phyloP scores from a whole-genome alignment of 306 rosid genomes.

The Adenanthera pavonina region DNA sequence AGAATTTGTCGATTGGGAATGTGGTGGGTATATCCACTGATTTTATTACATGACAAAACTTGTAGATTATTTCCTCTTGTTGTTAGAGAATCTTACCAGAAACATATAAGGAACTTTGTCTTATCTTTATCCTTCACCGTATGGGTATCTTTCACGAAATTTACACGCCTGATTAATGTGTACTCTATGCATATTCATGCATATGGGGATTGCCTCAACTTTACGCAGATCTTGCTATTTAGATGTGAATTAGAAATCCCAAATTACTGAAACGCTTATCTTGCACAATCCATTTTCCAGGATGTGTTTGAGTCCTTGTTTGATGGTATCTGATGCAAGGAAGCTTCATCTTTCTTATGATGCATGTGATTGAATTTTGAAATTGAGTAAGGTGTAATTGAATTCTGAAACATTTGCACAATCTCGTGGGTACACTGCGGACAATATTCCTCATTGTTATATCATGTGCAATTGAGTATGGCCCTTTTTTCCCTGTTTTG shows the following conservation, averaged over 20 bases:
- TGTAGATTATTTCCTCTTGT: too few relatives aligned
- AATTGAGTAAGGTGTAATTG: neutral
- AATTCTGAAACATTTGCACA: constrained; percentile 4
- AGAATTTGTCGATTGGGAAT: neutral
- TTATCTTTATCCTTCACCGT: neutral
- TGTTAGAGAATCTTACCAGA: neutral
- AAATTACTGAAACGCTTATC: constrained; percentile 7
- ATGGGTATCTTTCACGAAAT: neutral
- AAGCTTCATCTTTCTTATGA: constrained; percentile 1
- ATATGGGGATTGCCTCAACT: constrained; percentile 15
- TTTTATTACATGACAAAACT: neutral
- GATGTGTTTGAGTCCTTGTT: constrained; percentile 19
- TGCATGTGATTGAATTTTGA: neutral
- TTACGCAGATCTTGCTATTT: constrained; percentile 1
- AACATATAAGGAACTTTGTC: too few relatives aligned
- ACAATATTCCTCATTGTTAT: constrained; percentile 6
- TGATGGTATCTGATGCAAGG: neutral
- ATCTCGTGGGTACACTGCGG: constrained; percentile 10
- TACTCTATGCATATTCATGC: constrained; percentile 1
- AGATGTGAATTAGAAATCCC: constrained; percentile 3
- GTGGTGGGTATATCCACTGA: neutral
- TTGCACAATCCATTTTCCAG: constrained; percentile 5
- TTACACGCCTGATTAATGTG: constrained; percentile 4
- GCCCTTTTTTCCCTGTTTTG: too few relatives aligned
- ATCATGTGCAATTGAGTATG: neutral